phyloP scores from a whole-genome alignment of 2,329 filamentous ascomycete species.

The Penicillium sp. region DNA sequence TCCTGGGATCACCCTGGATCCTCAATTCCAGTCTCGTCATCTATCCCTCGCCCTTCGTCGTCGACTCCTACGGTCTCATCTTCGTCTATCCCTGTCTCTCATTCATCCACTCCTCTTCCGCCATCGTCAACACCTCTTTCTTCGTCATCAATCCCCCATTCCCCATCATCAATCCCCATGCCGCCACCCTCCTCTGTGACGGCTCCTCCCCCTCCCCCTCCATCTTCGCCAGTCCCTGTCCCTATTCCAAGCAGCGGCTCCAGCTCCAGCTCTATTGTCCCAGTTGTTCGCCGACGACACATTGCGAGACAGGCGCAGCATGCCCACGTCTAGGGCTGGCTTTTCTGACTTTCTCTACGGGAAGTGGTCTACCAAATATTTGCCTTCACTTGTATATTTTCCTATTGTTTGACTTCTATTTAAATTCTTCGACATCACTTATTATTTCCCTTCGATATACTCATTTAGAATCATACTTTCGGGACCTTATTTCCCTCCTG shows the following conservation, averaged over 20 bases:
- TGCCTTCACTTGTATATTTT: no score
- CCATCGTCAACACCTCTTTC: neutral
- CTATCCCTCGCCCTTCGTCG: neutral
- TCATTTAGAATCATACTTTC: no score
- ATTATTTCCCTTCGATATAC: no score
- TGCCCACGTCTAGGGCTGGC: neutral
- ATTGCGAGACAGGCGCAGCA: neutral
- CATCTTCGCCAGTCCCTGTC: neutral
- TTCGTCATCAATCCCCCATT: neutral
- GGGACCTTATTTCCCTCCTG: no score
- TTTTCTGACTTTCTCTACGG: no score
- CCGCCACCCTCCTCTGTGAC: neutral
- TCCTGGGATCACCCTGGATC: neutral
- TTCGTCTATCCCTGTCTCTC: neutral
- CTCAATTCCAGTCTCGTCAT: neutral
- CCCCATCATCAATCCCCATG: neutral
- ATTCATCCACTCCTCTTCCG: neutral
- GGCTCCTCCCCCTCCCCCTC: neutral
- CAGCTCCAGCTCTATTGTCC: neutral
- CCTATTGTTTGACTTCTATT: no score
- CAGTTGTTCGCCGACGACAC: neutral
- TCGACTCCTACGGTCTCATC: neutral
- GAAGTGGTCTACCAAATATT: no score
- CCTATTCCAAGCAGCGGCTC: neutral
- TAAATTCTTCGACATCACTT: no score